Evolutionary conservation across 345 rosid genomes (phyloP).

Genomic region (Aethionema arabicum): DNA sequence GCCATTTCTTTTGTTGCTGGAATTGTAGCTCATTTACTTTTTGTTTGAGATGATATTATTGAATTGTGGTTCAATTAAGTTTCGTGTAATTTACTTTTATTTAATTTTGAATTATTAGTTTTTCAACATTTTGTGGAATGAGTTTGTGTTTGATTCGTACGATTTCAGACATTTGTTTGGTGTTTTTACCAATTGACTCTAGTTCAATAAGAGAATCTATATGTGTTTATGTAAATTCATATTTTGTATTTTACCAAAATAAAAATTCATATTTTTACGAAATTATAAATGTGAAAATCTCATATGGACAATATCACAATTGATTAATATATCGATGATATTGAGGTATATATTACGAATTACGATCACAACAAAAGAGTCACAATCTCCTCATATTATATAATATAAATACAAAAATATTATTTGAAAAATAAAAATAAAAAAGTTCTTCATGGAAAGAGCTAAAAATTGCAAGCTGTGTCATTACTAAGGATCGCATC

Average conservation of each 20-base stretch:
- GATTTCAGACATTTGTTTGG: slow-evolving; percentile 35
- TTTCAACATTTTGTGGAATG: slow-evolving; percentile 17
- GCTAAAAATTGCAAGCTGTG: slow-evolving; percentile 30
- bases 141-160: slow-evolving; percentile 31
- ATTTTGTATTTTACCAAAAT: background rate
- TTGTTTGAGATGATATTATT: slow-evolving; percentile 31
- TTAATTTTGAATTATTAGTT: slow-evolving; percentile 23
- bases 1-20: slow-evolving; percentile 28
- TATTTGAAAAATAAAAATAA: background rate
- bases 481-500: slow-evolving; percentile 13
- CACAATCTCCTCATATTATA: too few species aligned
- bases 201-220: slow-evolving; percentile 20
- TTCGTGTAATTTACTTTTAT: slow-evolving; percentile 20
- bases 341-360: background rate
- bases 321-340: background rate
- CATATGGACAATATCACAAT: background rate
- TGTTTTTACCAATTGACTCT: slow-evolving; percentile 27
- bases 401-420: too few species aligned
- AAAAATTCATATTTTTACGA: too few species aligned
- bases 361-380: background rate
- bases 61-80: slow-evolving; percentile 12
- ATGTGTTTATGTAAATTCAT: slow-evolving; percentile 21
- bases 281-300: too few species aligned
- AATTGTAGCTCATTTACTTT: slow-evolving; percentile 24
- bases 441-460: background rate